Base-by-base conservation (phyloP, 2,329 filamentous ascomycete species). In the Neoarthrinium moseri region DNA sequence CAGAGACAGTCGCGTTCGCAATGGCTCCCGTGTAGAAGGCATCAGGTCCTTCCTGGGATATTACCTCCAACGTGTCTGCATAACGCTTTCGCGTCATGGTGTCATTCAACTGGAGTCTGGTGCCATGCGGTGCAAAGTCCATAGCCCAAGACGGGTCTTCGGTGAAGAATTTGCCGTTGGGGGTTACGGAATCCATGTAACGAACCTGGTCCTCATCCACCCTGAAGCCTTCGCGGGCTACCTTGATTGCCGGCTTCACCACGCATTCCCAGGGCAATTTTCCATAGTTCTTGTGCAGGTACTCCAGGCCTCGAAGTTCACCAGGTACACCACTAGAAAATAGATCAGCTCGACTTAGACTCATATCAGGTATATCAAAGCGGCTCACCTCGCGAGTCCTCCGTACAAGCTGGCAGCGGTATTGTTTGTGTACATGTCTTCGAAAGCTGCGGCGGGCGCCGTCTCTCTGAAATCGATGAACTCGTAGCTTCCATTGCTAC, bases 391-490 rank as follows among this genome's bases (percentile, higher is more conserved):
- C 26, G 89, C 87, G 21, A 92, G 69, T 5, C 89, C 89, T 2
- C 87, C 86, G 30, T 72, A 75, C 4, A 89, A 69, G 40, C 86
- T 88, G 3, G 76, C 77, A 4, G 75, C 67, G 0, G 74, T 77
- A 53, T 91, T 80, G 50, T 86, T 80, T 43, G 80, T 80, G 67
- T 84, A 96, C 91, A 95, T 96, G 54, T 90, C 79, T 63, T 91
- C 73, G 51, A 78, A 87, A 0, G 89, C 84, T 2, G 88, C 87
- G 0, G 84, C 87, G 1, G 91, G 90, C 0, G 91, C 91, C 0
- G 81, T 89, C 65, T 95, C 91, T 13, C 91, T 77, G 63, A 94
- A 95, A 62, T 96, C 90, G 53, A 95, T 82, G 53, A 83, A 87
- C 56, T 95, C 89, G 59, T 89, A 92, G 13, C 74, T 73, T n/a